phyloP scores from a whole-genome alignment of 73 alveolate species.

The Durusdinium trenchii region DNA sequence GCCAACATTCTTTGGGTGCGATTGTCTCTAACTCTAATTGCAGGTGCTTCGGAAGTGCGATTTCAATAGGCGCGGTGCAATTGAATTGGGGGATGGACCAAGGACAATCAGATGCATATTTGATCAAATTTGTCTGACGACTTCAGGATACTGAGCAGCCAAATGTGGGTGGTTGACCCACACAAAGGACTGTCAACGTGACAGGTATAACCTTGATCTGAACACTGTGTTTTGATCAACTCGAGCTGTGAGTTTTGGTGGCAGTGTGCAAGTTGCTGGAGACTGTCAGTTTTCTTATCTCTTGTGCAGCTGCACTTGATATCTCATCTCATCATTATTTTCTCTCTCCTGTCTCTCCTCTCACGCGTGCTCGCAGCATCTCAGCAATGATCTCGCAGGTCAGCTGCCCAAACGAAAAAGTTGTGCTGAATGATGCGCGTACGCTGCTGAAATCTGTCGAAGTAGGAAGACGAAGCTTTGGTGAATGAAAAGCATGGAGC shows the following conservation, averaged over 20 bases:
- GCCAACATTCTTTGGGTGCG: background rate
- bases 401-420: too few relatives aligned
- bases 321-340: too few relatives aligned
- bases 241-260: background rate
- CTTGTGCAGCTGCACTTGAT: background rate
- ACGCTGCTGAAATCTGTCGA: too few relatives aligned
- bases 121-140: background rate
- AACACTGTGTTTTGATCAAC: too few relatives aligned
- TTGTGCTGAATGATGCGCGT: too few relatives aligned
- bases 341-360: background rate
- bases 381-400: too few relatives aligned
- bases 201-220: too few relatives aligned
- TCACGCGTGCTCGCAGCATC: too few relatives aligned
- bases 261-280: background rate
- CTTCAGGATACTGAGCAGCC: constrained; percentile 44
- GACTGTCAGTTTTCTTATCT: too few relatives aligned
- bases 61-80: background rate
- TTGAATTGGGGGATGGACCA: background rate
- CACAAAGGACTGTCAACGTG: background rate
- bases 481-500: too few relatives aligned
- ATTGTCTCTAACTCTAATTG: background rate
- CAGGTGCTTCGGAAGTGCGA: background rate
- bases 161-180: constrained; percentile 19
- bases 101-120: background rate
- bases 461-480: too few relatives aligned